A percentile compares a stretch with the other conserved stretches of the same genome.
Conservation (phyloP, 2,329 filamentous ascomycete species). For the Cordyceps cateniannulata region DNA sequence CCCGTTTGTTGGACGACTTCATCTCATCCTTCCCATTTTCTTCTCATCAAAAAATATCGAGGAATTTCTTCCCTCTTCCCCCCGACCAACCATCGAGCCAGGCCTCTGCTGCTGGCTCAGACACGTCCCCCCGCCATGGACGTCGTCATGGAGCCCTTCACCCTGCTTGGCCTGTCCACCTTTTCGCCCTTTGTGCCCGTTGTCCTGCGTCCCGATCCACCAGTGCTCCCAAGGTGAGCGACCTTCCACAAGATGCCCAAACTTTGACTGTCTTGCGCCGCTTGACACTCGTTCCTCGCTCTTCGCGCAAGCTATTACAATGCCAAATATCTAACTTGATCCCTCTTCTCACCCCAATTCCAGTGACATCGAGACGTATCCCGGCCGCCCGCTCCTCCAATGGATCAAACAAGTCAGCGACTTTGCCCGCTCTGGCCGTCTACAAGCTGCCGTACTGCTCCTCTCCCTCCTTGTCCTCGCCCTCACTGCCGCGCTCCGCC, state of each 20-base stretch:
- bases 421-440: slow-evolving; percentile 34
- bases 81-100: background rate
- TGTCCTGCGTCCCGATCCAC: slow-evolving; percentile 15
- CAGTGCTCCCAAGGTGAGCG: slow-evolving; percentile 8
- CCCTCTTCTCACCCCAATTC: background rate
- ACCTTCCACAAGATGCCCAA: background rate
- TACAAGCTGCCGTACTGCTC: slow-evolving; percentile 32
- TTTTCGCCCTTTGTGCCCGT: slow-evolving; percentile 14
- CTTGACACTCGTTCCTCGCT: background rate
- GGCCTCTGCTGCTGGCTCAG: slow-evolving; percentile 3
- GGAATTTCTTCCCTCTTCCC: too few species aligned
- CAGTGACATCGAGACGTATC: slow-evolving; percentile 8
- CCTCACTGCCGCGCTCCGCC: slow-evolving; percentile 12
- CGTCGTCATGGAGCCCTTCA: slow-evolving; percentile 26
- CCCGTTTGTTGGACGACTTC: background rate
- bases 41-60: too few species aligned
- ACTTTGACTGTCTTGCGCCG: background rate
- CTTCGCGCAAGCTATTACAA: background rate
- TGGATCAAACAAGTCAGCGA: slow-evolving; percentile 35
- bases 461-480: slow-evolving; percentile 31
- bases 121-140: slow-evolving; percentile 20
- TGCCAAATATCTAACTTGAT: background rate
- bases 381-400: slow-evolving; percentile 14
- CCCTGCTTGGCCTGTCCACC: slow-evolving; percentile 25
- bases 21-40: background rate